Evolutionary conservation across 139 green algal species (phyloP), one percentile per base, ranked within the genome.

Genomic region (Trebouxia sp.): DNA sequence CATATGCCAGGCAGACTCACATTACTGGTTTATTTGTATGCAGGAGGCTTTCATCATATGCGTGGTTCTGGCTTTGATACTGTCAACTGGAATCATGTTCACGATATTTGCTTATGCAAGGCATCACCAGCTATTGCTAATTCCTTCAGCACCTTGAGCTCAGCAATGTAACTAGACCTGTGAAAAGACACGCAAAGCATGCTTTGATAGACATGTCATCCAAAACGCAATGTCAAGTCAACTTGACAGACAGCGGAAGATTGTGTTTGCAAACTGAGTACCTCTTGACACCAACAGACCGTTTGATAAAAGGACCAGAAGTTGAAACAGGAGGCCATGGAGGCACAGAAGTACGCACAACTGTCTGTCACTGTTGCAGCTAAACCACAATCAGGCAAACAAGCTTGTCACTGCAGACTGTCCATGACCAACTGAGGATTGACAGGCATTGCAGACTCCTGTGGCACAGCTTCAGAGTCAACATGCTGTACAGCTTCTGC

Each of bases 71-170:
- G 38, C 69, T 0, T 10, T 77, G 1, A 41, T 55, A 26, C 41
- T 77, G 42, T 51, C 41, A 26, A 53, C 41, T 2, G 41, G 42
- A 10, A 28, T 28, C 11, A 77, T 77, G 69, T 11, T 24, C 12
- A 41, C 26, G 6, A 77, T 53, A 22, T 53, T 77, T 38, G 69
- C 41, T 26, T 77, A 77, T 56, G 69, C 69, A 8, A 35, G 41
- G 37, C 32, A 38, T 22, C 42, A 53, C n/a, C 69, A 53, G 24
- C 7, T 77, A 28, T 41, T 77, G 39, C 69, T 77, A 6, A 77
- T 77, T n/a, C 69, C 69, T 12, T 77, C 69, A 28, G 62, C 62
- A n/a, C 62, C 62, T 3, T 72, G 47, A 72, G 30, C n/a, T n/a
- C n/a, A n/a, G n/a, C n/a, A n/a, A n/a, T n/a, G n/a, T n/a, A n/a